These are phyloP conservation scores for Ogataea nonfermentans DNA, from an alignment of 805 yeast genomes.

Conservation along the genomic window DNA sequence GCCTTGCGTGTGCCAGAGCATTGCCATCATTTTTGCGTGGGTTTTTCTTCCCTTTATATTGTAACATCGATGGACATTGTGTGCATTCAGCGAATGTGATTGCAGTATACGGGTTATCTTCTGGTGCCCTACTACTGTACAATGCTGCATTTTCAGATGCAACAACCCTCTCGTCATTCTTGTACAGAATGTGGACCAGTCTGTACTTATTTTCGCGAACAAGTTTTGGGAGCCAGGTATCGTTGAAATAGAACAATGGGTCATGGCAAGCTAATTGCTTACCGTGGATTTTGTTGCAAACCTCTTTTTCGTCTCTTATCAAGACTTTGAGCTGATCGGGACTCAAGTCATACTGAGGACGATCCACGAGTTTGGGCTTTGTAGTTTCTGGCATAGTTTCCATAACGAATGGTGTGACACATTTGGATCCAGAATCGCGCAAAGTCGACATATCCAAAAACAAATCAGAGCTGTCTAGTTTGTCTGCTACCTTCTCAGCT, in stretches of 20 bases:
- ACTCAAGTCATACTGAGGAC: neutral
- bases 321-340: constrained; percentile 1
- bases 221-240: constrained; percentile 11
- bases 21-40: constrained; percentile 11
- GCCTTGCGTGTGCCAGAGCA: constrained; percentile 7
- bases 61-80: constrained; percentile 4
- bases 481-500: too few relatives aligned
- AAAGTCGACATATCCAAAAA: too few relatives aligned
- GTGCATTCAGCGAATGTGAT: constrained; percentile 12
- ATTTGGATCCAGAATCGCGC: too few relatives aligned
- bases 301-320: constrained; percentile 7
- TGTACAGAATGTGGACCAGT: constrained; percentile 8
- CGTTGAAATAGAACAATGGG: constrained; percentile 11
- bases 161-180: neutral
- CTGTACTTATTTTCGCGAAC: constrained; percentile 7
- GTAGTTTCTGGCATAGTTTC: neutral
- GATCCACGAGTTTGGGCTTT: too few relatives aligned
- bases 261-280: neutral
- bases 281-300: neutral
- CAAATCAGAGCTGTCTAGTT: too few relatives aligned
- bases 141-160: neutral
- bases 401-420: too few relatives aligned
- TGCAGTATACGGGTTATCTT: constrained; percentile 7
- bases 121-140: neutral
- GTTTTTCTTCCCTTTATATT: constrained; percentile 10